phyloP scores from a whole-genome alignment of 768 basidiomycete species.

The Hortiboletus campestris region DNA sequence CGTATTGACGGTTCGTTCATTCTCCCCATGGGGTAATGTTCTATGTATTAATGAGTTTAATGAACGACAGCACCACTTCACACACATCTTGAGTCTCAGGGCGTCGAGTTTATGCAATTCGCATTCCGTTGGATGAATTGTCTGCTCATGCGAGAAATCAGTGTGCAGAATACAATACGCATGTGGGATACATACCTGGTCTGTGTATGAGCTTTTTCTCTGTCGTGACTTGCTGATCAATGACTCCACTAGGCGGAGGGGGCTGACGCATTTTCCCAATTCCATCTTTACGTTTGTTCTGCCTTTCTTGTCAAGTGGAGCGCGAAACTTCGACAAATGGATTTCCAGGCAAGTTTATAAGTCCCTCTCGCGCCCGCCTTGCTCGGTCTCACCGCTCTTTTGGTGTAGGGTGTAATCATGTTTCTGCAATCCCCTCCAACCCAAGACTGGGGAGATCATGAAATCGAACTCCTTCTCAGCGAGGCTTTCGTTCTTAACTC shows the following conservation, averaged over 20 bases:
- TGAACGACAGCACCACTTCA: slow-evolving; percentile 69
- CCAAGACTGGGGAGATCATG: slow-evolving; percentile 92
- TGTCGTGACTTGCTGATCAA: neutral
- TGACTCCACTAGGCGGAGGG: slow-evolving; percentile 78
- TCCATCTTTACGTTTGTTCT: slow-evolving; percentile 97
- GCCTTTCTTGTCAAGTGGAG: slow-evolving; percentile 97
- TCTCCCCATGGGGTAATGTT: neutral
- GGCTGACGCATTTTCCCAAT: slow-evolving; percentile 96
- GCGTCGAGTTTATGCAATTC: slow-evolving; percentile 99
- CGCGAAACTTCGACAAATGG: slow-evolving; percentile 90
- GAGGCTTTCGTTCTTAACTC: slow-evolving; percentile 94
- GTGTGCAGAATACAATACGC: slow-evolving; percentile 91
- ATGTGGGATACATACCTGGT: slow-evolving; percentile 99
- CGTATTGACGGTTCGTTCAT: slow-evolving; percentile 75
- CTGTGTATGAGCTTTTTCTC: slow-evolving; percentile 26
- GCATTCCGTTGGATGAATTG: slow-evolving; percentile 99
- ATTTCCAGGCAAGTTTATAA: slow-evolving; percentile 78
- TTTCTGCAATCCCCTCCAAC: slow-evolving; percentile 93
- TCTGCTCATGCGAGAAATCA: slow-evolving; percentile 95
- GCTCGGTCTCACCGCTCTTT: neutral
- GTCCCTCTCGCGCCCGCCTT: neutral
- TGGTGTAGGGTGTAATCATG: slow-evolving; percentile 90
- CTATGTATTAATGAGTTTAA: neutral
- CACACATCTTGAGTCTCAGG: slow-evolving; percentile 81
- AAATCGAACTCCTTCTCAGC: slow-evolving; percentile 91